Evolutionary conservation across 2,329 filamentous ascomycete genomes (phyloP).

Genomic region (Hypoxylon sp.): DNA sequence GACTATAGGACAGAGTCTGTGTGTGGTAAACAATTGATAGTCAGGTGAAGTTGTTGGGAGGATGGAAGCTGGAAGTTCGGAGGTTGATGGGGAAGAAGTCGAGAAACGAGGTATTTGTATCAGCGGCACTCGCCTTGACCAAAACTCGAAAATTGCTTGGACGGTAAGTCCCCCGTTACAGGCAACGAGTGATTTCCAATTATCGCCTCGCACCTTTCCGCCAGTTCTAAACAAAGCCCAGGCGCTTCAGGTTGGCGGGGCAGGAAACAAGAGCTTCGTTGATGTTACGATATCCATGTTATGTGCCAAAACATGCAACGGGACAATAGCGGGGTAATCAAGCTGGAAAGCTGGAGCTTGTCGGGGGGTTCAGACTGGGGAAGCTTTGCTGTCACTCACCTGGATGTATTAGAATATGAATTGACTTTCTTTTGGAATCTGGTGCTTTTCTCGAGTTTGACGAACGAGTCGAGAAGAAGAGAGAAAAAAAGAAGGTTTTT

Average conservation of each 20-base stretch:
- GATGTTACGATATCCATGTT: conserved; percentile 19
- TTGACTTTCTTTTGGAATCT: conserved; percentile 5
- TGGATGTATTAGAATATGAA: conserved; percentile 7
- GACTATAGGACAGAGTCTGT: conserved; percentile 1
- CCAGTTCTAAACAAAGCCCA: conserved; percentile 25
- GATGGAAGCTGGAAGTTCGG: conserved; percentile 4
- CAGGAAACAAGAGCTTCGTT: conserved; percentile 20
- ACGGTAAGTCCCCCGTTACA: background rate
- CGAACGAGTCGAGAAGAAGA: conserved; percentile 17
- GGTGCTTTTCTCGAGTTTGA: conserved; percentile 16
- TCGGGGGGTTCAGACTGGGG: conserved; percentile 2
- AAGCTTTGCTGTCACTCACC: conserved; percentile 24
- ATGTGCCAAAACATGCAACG: conserved; percentile 20
- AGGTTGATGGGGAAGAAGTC: background rate
- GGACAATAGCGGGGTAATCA: conserved; percentile 32
- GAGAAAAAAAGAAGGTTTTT: conserved; percentile 6
- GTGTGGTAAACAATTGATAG: conserved; percentile 1
- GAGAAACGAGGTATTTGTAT: conserved; percentile 26
- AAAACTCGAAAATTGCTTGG: background rate
- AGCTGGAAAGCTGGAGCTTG: conserved; percentile 9
- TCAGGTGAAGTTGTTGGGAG: background rate
- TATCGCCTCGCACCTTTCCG: conserved; percentile 10
- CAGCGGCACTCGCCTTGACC: conserved; percentile 7
- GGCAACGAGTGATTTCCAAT: conserved; percentile 8
- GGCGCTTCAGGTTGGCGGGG: conserved; percentile 28